Evolutionary conservation across 2,329 filamentous ascomycete genomes (phyloP).

Genomic region (Apiospora kogelbergensis): DNA sequence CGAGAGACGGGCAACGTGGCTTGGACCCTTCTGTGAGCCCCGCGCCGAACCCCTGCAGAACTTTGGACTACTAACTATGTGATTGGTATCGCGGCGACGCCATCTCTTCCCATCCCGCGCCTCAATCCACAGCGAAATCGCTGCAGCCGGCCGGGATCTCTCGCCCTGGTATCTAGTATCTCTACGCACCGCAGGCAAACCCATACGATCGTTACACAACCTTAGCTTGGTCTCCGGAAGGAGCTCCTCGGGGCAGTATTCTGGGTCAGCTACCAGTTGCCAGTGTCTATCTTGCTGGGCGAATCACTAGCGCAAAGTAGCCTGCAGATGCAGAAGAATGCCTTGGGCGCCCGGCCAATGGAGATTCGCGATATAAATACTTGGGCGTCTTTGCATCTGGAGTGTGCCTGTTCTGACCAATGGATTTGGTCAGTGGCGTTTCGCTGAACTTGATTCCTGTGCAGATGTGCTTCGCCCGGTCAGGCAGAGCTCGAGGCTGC

Average conservation of each 20-base stretch:
- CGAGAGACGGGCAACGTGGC: slow-evolving; percentile 1
- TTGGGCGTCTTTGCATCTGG: neutral
- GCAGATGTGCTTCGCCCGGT: neutral
- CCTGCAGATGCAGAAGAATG: neutral
- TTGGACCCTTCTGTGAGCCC: neutral
- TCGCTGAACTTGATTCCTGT: neutral
- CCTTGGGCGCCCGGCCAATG: neutral
- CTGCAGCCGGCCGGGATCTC: neutral
- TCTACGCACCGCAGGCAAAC: neutral
- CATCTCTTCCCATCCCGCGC: neutral
- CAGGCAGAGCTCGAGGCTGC: neutral
- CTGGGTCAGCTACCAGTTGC: too few species aligned
- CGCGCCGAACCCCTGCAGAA: neutral
- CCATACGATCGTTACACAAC: neutral
- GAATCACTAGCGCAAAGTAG: neutral
- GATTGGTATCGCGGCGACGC: neutral
- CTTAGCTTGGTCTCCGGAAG: neutral
- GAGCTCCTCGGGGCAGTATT: too few species aligned
- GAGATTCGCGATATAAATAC: neutral
- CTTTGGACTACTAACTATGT: neutral
- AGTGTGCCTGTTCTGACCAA: neutral
- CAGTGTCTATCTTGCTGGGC: neutral
- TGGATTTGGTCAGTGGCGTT: neutral
- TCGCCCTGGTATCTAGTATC: neutral
- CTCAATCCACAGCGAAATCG: neutral